phyloP scores from a whole-genome alignment of 257 asterid species.

The Primulina tabacum region DNA sequence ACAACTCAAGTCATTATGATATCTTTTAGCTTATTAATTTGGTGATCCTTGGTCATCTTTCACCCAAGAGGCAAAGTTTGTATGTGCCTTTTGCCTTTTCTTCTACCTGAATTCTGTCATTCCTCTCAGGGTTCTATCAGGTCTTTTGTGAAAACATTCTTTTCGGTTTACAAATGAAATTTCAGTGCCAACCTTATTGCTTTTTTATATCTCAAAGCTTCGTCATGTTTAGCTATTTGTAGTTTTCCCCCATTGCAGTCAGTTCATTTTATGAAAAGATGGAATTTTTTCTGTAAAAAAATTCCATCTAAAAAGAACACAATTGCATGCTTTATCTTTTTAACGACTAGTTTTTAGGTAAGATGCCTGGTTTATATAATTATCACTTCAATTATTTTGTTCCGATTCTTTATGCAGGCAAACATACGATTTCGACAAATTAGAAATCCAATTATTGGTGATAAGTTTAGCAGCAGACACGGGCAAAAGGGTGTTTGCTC shows the following conservation, averaged over 20 bases:
- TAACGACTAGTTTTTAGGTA: not conserved
- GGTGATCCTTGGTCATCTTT: not conserved
- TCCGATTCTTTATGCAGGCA: conserved; percentile 52
- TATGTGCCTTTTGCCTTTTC: not conserved
- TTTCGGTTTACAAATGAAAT: conserved; percentile 13
- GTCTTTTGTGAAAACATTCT: not conserved
- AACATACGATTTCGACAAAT: conserved; percentile 78
- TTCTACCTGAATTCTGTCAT: not conserved
- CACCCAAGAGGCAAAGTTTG: not conserved
- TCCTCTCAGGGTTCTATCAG: not conserved
- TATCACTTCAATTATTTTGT: not conserved
- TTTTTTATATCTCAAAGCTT: not conserved
- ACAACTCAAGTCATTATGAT: not conserved
- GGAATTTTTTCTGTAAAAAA: not conserved
- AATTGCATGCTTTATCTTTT: not conserved
- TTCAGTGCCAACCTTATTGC: not conserved
- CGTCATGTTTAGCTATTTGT: not conserved
- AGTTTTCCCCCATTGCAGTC: not conserved
- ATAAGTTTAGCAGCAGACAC: conserved; percentile 97
- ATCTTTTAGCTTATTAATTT: not conserved
- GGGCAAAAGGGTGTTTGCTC: conserved; percentile 99
- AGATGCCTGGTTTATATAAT: conserved; percentile 1
- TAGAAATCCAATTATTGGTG: conserved; percentile 91
- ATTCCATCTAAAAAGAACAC: not conserved
- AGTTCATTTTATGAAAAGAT: not conserved